A percentile compares a stretch with the other conserved stretches of the same genome.
Conservation (phyloP, 768 basidiomycete genomes). For the Boletus edulis region DNA sequence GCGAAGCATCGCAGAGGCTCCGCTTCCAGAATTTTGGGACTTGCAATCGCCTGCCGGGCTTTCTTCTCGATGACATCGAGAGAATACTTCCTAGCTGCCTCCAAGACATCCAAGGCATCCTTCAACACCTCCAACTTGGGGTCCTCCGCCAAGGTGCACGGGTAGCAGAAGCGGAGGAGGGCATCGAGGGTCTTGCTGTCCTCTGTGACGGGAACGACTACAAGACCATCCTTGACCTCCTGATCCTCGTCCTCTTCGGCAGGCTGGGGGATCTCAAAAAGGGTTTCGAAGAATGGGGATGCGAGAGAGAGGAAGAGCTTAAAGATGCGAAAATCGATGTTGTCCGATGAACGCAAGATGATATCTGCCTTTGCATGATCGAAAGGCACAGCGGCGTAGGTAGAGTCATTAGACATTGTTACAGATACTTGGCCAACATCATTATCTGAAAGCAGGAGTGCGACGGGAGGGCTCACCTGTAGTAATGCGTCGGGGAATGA, state of each 20-base stretch:
- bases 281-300: background rate
- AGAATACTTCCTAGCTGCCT: background rate
- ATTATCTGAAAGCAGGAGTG: background rate
- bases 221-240: background rate
- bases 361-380: background rate
- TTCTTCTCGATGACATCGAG: background rate
- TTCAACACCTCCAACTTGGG: background rate
- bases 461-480: background rate
- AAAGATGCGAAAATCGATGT: background rate
- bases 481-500: background rate
- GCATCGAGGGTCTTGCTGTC: background rate
- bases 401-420: background rate
- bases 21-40: background rate
- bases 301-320: background rate
- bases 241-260: background rate
- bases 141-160: background rate
- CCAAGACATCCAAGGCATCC: background rate
- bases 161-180: background rate
- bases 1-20: background rate
- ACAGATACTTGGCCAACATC: background rate
- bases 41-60: background rate
- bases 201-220: background rate
- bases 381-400: slow-evolving; percentile 7
- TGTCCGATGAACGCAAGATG: background rate
- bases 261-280: slow-evolving; percentile 27